phyloP scores from a whole-genome alignment of 352 stramenopile genomes.

The Thraustochytrium striatum region DNA sequence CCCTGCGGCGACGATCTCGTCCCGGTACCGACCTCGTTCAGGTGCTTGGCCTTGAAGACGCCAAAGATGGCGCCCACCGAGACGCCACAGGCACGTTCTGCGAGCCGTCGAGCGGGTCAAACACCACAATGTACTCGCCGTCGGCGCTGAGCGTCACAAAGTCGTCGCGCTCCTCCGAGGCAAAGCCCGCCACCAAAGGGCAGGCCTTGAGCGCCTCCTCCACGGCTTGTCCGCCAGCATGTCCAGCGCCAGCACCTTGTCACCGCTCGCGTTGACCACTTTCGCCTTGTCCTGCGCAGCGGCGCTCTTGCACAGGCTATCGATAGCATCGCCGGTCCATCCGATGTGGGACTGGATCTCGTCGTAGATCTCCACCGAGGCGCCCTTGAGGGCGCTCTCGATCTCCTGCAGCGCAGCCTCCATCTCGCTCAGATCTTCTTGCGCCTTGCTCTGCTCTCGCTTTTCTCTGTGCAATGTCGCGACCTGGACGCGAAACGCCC shows the following conservation, averaged over 20 bases:
- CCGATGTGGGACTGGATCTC: conserved; percentile 38
- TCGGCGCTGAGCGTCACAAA: conserved; percentile 27
- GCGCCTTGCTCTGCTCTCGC: no score
- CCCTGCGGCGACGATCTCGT: conserved; percentile 45
- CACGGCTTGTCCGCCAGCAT: conserved; percentile 38
- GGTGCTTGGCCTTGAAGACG: conserved; percentile 8
- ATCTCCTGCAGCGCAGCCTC: background rate
- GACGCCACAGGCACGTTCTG: conserved; percentile 46
- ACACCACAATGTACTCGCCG: conserved; percentile 37
- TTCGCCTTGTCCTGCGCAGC: background rate
- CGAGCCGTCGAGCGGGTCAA: conserved; percentile 46
- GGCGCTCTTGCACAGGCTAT: background rate
- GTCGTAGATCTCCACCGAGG: conserved; percentile 32
- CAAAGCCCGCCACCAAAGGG: conserved; percentile 35
- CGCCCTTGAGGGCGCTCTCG: background rate
- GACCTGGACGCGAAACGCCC: no score
- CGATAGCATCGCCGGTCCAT: conserved; percentile 26
- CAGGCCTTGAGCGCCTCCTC: conserved; percentile 19
- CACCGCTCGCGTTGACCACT: conserved; percentile 14
- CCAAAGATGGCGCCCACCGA: conserved; percentile 43
- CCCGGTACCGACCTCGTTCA: conserved; percentile 20
- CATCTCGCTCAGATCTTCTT: no score
- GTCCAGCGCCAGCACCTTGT: conserved; percentile 34
- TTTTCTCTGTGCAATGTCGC: no score
- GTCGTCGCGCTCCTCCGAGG: conserved; percentile 40